Base-by-base conservation (phyloP, 1,284 basidiomycete genomes). In the Trichosporon coremiiforme region DNA sequence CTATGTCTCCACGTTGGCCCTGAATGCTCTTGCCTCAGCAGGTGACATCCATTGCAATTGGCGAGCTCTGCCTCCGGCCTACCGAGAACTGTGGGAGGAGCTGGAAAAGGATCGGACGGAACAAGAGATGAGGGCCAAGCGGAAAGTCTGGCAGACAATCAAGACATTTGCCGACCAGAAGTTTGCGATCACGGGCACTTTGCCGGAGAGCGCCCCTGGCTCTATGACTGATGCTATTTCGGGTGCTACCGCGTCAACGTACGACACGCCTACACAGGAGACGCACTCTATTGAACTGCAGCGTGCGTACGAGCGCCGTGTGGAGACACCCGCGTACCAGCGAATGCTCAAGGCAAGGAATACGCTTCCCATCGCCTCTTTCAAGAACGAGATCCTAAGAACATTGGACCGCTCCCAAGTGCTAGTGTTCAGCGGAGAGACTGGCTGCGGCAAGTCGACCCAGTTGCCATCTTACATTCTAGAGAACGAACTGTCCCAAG, bases 381-480 rank as follows among this genome's bases (percentile, higher is more conserved):
- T 94, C 84, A 89, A 94, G 35, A 81, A 91, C 4, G 84, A 89
- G 63, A 97, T 98, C 67, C 85, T 93, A 22, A 85, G 88, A 6
- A 87, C 88, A 0, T 84, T 99, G 62, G 90, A 92, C 64, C 83
- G 85, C n/a, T 90, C 90, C 5, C 95, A 97, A 78, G 88, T 98
- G n/a, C 86, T 98, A 50, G 95, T 99, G 0, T 86, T 99, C 0
- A 96, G 94, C 77, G 97, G 97, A 60, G 97, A 99, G 85, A 99
- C 97, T 4, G 97, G 97, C 76, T 99, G 94, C 78, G 97, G 96
- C 17, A 99, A 99, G 85, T 98, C 95, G 1, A 99, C 97, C 0
- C 97, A 99, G 85, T 88, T 99, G 3, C 97, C 97, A 0, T 88
- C 93, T 0, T 99, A 95, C 85, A 92, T 99, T 71, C 87, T 99